Percentiles rank a stretch among this genome's conserved stretches.
phyloP scores from a whole-genome alignment of 495 filamentous ascomycete genomes.

The Aspergillus kassunensis region DNA sequence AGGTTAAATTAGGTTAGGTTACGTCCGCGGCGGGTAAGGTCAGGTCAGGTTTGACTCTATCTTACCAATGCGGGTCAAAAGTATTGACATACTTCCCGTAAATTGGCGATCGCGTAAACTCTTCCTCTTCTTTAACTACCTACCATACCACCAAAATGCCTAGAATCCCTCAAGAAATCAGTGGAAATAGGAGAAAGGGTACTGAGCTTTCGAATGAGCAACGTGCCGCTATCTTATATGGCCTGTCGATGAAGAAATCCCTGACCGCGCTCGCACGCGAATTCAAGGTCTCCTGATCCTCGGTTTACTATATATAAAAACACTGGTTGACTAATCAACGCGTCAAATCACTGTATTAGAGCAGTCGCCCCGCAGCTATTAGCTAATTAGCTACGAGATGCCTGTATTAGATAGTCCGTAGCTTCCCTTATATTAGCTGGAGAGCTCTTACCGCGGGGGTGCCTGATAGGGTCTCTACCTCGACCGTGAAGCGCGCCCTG shows the following conservation, averaged over 20 bases:
- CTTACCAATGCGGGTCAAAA: conserved; percentile 2
- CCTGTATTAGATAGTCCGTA: not conserved
- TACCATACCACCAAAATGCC: conserved; percentile 2
- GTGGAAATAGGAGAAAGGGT: not conserved
- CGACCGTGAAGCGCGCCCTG: not conserved
- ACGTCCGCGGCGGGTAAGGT: no score
- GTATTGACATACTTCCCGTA: not conserved
- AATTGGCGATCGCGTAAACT: not conserved
- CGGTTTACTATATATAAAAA: not conserved
- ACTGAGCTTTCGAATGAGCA: not conserved
- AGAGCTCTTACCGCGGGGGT: not conserved
- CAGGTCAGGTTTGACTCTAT: no score
- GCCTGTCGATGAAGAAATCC: not conserved
- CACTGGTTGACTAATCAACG: not conserved
- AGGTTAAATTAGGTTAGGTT: no score
- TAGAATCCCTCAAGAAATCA: not conserved
- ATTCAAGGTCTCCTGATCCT: not conserved
- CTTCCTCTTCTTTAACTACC: not conserved
- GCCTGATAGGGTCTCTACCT: not conserved
- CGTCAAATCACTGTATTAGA: not conserved
- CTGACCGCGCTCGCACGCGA: not conserved
- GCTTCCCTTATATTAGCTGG: not conserved
- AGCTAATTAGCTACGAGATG: not conserved
- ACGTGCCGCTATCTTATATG: not conserved
- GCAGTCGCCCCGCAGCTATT: not conserved